Evolutionary conservation across 2,329 filamentous ascomycete species (phyloP), one percentile per base, ranked within the genome.

Genomic region (Apiospora rasikravindrae): DNA sequence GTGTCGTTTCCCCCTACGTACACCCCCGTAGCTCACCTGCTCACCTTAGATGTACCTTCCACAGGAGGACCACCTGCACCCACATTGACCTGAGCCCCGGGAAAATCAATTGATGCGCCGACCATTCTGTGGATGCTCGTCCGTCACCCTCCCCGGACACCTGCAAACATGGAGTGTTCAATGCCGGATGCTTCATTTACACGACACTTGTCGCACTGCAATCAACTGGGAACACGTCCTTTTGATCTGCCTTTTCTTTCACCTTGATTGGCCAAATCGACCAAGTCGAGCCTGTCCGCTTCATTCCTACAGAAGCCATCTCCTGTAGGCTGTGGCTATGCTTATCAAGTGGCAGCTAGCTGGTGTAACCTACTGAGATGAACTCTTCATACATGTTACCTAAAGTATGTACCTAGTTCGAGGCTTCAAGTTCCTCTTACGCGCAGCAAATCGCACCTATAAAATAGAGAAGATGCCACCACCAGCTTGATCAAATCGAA

Each of bases 61-160:
- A 42, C 40, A 42, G 40, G 33, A 42, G 40, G 33, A 37, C 33
- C 33, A 42, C 40, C n/a, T n/a, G n/a, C n/a, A n/a, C n/a, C n/a
- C n/a, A n/a, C n/a, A n/a, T n/a, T n/a, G n/a, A 24, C 10, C 26
- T 57, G 51, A 57, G 29, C 33, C 57, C 57, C 33, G 33, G 57
- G 57, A 10, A 37, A 64, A 64, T 64, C 57, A 64, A 64, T 49
- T 49, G 45, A 49, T 64, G 33, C 22, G 22, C 57, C 57, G 33
- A 13, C 29, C 4, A 40, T 13, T 57, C 26, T 57, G 51, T 57
- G 26, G 45, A 49, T 49, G 45, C 22, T 49, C 19, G 19, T 49
- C 45, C 45, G 22, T 26, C 5, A 53, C 29, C 49, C 13, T 53
- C 49, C 49, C 14, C 24, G 49, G 6, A 42, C 13, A 42, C 40